Percentiles rank a stretch among this genome's conserved stretches.
These are phyloP conservation scores for Cichorium intybus DNA, from an alignment of 140 eudicot species.

Conservation along the genomic window DNA sequence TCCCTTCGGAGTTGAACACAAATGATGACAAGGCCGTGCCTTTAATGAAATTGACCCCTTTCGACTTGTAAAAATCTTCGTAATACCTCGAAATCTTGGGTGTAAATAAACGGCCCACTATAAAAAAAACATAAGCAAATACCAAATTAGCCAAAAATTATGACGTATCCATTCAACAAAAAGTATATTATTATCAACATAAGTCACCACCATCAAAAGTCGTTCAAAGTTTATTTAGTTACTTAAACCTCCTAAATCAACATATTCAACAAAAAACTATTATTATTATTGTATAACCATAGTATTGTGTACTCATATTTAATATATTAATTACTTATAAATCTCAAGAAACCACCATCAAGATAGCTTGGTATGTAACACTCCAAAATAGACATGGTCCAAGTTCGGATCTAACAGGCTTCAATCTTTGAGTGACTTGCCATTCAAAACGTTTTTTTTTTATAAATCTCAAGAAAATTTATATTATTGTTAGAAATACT, in stretches of 20 bases:
- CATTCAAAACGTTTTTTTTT: no score
- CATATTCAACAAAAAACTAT: no score
- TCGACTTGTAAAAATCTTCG: slow-evolving; percentile 79
- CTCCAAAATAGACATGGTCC: no score
- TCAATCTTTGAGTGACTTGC: no score
- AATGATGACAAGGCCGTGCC: slow-evolving; percentile 83
- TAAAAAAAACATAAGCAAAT: slow-evolving; percentile 4
- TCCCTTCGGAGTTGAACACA: slow-evolving; percentile 59
- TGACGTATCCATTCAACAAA: background rate
- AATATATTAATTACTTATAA: no score
- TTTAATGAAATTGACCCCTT: slow-evolving; percentile 80
- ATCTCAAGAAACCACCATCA: background rate
- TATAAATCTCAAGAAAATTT: background rate
- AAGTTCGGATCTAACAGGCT: no score
- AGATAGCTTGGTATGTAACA: no score
- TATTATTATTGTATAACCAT: no score
- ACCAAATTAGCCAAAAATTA: background rate
- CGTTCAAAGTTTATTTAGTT: background rate
- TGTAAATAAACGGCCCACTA: slow-evolving; percentile 89
- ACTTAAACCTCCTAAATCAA: background rate
- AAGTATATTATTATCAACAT: background rate
- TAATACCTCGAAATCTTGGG: slow-evolving; percentile 74
- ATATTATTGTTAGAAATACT: slow-evolving; percentile 15
- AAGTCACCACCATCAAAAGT: no score
- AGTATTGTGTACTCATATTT: no score